Evolutionary conservation across 2,329 filamentous ascomycete species (phyloP), one percentile per base, ranked within the genome.

Genomic region (Aspergillus tamarii): DNA sequence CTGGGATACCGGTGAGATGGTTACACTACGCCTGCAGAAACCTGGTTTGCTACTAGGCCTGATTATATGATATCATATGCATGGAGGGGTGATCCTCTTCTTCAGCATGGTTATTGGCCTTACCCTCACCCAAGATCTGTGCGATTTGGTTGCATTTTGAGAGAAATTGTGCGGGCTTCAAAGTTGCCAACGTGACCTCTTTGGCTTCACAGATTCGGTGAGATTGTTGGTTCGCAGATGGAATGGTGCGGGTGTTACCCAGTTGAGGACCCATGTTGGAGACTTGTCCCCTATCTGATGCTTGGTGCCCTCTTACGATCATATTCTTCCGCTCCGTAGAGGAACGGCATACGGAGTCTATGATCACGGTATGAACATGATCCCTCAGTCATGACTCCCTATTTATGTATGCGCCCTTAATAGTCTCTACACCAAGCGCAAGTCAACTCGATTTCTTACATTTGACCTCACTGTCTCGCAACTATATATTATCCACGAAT

Each of bases 41-140:
- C 14, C 14, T 59, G 43, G 57, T 39, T 60, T 52, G 46, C 48
- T 48, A 14, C 36, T 28, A 6, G 11, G 11, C 32, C 28, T 53
- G 46, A 45, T 41, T 50, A 56, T 59, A 52, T 60, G 61, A 63
- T 63, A 60, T 56, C 61, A 60, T 50, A 63, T 60, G 58, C 50
- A 60, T 54, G 32, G 52, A 62, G 16, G 48, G 16, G 14, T 32
- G 21, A n/a, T 32, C 26, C 8, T 52, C 28, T 12, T n/a, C 28
- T n/a, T 32, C 19, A 53, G 48, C 55, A 57, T 39, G 32, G 16
- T 4, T 46, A 12, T 48, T 58, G n/a, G 30, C 30, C 19, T 48
- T 34, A 32, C 23, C n/a, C 10, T 28, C 23, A 28, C 14, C 11
- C 39, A 3, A n/a, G 16, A 19, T 41, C 7, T 19, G 39, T 19